These are phyloP conservation scores for Canavalia gladiata DNA, from an alignment of 306 rosid species.

Conservation along the genomic window DNA sequence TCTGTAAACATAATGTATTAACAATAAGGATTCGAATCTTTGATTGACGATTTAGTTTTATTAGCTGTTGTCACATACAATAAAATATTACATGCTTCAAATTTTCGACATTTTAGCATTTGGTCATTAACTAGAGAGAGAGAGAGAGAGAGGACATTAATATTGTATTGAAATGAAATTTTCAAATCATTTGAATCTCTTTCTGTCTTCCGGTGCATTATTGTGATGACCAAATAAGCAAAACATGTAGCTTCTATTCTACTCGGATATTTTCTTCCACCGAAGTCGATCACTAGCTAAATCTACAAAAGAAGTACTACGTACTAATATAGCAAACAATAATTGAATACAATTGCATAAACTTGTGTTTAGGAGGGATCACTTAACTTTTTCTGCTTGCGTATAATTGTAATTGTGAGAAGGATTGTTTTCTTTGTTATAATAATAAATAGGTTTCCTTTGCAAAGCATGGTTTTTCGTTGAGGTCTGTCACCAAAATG, in stretches of 20 bases:
- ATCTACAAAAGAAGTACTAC: neutral
- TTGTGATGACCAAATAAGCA: neutral
- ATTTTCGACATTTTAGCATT: neutral
- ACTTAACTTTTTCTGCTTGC: neutral
- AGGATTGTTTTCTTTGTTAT: neutral
- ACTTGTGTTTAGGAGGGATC: neutral
- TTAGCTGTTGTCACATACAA: neutral
- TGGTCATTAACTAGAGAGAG: neutral
- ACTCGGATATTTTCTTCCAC: neutral
- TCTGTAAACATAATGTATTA: neutral
- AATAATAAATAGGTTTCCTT: neutral
- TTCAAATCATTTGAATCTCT: conserved; percentile 13
- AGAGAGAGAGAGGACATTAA: neutral
- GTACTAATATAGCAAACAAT: neutral
- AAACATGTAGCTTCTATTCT: neutral
- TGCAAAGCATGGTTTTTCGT: neutral
- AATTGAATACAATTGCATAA: neutral
- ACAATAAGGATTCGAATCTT: neutral
- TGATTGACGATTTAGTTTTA: neutral
- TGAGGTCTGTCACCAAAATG: neutral
- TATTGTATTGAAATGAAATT: neutral
- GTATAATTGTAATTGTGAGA: neutral
- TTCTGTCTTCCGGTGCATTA: neutral
- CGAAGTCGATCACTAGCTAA: neutral
- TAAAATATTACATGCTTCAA: neutral